Conservation (phyloP, 306 rosid species). For the Lathyrus oleraceus region DNA sequence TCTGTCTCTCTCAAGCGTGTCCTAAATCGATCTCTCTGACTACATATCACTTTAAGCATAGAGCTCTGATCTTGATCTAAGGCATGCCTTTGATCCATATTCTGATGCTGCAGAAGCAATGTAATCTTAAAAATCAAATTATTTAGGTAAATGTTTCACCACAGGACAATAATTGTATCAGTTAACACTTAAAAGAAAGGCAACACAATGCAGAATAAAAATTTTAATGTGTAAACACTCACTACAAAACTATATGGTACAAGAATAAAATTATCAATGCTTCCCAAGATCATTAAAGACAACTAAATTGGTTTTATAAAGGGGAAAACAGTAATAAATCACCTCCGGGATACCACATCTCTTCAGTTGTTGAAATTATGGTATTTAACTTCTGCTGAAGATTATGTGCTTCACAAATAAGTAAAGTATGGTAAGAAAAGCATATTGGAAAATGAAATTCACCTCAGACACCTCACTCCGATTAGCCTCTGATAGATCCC, state of each 20-base stretch:
- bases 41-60: conserved; percentile 97
- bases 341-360: background rate
- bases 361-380: conserved; percentile 29
- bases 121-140: conserved; percentile 32
- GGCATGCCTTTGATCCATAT: conserved; percentile 64
- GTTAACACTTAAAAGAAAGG: conserved; percentile 5
- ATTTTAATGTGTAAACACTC: conserved; percentile 6
- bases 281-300: conserved; percentile 7
- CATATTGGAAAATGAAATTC: conserved; percentile 27
- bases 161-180: background rate
- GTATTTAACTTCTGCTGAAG: conserved; percentile 20
- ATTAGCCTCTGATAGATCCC: conserved; percentile 93
- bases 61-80: conserved; percentile 90
- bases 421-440: conserved; percentile 24
- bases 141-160: background rate
- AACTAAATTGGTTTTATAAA: background rate
- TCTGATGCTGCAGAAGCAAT: conserved; percentile 51
- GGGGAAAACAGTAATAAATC: conserved; percentile 21
- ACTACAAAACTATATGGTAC: background rate
- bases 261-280: conserved; percentile 14
- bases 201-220: conserved; percentile 7
- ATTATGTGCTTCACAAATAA: conserved; percentile 16
- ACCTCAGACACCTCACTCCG: conserved; percentile 82
- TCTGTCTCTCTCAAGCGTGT: conserved; percentile 89
- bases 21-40: conserved; percentile 95